phyloP scores from a whole-genome alignment of 2,329 filamentous ascomycete genomes.

The Fonsecaea pugnacius region DNA sequence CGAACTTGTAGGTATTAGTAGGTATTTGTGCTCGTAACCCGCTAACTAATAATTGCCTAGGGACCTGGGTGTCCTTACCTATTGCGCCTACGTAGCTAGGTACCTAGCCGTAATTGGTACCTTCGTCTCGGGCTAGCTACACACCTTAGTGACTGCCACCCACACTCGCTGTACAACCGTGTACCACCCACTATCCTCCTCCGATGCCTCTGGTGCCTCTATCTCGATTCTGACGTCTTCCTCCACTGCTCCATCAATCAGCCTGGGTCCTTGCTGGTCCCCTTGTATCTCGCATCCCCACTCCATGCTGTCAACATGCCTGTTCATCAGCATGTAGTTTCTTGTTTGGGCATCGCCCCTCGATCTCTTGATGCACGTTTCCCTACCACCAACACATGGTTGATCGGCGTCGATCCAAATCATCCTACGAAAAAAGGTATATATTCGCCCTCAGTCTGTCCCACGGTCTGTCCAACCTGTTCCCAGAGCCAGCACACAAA shows the following conservation, averaged over 20 bases:
- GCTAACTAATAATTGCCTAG: background rate
- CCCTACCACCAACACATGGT: background rate
- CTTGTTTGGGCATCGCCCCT: conserved; percentile 19
- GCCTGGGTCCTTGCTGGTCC: background rate
- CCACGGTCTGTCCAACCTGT: background rate
- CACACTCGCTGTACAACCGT: too few relatives aligned
- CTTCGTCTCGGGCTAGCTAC: too few relatives aligned
- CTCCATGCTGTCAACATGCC: background rate
- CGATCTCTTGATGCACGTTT: conserved; percentile 1
- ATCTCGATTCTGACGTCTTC: background rate
- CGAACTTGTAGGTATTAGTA: too few relatives aligned
- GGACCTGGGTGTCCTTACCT: background rate
- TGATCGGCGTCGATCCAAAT: background rate
- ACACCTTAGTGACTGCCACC: too few relatives aligned
- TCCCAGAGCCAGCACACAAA: background rate
- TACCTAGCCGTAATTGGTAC: background rate
- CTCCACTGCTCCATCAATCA: background rate
- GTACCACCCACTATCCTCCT: background rate
- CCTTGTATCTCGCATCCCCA: conserved; percentile 6
- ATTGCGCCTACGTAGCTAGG: background rate
- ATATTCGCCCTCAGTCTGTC: conserved; percentile 10
- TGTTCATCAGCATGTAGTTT: conserved; percentile 21
- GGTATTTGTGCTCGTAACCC: background rate
- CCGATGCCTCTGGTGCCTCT: too few relatives aligned
- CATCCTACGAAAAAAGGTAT: background rate